These are phyloP conservation scores for Endoconidiophora laricicola DNA, from an alignment of 2,329 filamentous ascomycete genomes.

Conservation along the genomic window DNA sequence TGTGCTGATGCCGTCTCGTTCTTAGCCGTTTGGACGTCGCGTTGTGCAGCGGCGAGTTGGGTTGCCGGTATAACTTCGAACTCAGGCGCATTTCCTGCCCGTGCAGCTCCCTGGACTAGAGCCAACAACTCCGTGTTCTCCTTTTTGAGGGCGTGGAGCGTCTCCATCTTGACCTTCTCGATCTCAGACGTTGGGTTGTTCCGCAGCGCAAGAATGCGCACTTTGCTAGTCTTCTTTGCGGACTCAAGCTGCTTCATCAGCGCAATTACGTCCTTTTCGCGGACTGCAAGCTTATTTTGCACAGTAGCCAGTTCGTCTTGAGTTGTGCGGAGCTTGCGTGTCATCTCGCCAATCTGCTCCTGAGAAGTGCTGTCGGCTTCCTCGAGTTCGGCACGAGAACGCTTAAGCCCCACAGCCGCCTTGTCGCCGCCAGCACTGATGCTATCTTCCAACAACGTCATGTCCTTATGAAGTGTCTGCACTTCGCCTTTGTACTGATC, in stretches of 20 bases:
- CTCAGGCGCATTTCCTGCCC: constrained; percentile 17
- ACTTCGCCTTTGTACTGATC: constrained; percentile 76
- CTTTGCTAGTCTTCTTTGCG: constrained; percentile 51
- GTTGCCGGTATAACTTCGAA: constrained; percentile 57
- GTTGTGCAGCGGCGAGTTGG: constrained; percentile 56
- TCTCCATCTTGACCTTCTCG: constrained; percentile 69
- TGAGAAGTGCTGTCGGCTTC: constrained; percentile 37
- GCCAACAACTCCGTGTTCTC: constrained; percentile 74
- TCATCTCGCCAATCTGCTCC: constrained; percentile 64
- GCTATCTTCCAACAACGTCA: constrained; percentile 45
- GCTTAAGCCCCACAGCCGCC: constrained; percentile 29
- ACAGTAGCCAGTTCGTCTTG: constrained; percentile 59
- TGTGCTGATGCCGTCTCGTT: constrained; percentile 55
- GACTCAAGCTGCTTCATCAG: constrained; percentile 54
- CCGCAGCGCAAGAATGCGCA: constrained; percentile 68
- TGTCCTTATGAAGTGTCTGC: constrained; percentile 53
- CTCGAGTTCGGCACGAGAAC: constrained; percentile 33
- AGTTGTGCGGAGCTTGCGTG: constrained; percentile 73
- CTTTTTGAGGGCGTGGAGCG: constrained; percentile 56
- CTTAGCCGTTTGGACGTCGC: constrained; percentile 57
- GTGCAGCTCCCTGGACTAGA: constrained; percentile 38
- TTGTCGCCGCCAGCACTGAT: constrained; percentile 28
- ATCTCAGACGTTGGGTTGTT: constrained; percentile 82
- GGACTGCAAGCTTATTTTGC: constrained; percentile 51
- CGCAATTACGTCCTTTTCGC: constrained; percentile 61